phyloP scores from a whole-genome alignment of 2,329 filamentous ascomycete genomes.

The Tolypocladium guangdongense region DNA sequence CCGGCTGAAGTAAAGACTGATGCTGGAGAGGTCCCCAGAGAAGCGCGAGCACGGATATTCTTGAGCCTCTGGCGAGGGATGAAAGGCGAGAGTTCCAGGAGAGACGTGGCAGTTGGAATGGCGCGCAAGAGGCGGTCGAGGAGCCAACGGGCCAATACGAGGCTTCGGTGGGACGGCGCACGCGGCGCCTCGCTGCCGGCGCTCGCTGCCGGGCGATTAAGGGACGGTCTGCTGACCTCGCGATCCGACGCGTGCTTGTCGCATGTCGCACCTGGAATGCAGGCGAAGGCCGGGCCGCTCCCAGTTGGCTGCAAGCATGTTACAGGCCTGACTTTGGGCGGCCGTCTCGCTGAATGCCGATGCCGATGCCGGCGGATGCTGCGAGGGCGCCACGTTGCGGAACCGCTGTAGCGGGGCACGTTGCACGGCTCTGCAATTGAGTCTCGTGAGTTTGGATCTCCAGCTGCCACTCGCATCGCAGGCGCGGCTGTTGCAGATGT shows the following conservation, averaged over 20 bases:
- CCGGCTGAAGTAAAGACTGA: background rate
- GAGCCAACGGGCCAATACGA: background rate
- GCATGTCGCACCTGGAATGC: background rate
- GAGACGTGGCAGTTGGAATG: background rate
- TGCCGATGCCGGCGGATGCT: background rate
- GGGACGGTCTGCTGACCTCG: background rate
- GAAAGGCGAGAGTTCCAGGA: background rate
- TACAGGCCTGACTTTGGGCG: background rate
- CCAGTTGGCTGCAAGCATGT: background rate
- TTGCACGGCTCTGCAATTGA: too few relatives aligned
- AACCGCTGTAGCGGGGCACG: too few relatives aligned
- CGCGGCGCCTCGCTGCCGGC: background rate
- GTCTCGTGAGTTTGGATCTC: background rate
- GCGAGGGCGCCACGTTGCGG: background rate
- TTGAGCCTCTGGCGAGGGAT: background rate
- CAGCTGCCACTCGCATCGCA: background rate
- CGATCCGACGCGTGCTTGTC: background rate
- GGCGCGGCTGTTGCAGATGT: background rate
- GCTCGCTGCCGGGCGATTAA: background rate
- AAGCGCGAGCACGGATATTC: background rate
- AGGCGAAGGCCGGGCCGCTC: background rate
- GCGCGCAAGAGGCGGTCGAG: background rate
- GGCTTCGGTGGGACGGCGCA: background rate
- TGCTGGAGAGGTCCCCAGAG: background rate
- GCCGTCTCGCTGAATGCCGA: background rate